Conservation (phyloP, 1,284 basidiomycete genomes). For the Apiotrichum montevideense region DNA sequence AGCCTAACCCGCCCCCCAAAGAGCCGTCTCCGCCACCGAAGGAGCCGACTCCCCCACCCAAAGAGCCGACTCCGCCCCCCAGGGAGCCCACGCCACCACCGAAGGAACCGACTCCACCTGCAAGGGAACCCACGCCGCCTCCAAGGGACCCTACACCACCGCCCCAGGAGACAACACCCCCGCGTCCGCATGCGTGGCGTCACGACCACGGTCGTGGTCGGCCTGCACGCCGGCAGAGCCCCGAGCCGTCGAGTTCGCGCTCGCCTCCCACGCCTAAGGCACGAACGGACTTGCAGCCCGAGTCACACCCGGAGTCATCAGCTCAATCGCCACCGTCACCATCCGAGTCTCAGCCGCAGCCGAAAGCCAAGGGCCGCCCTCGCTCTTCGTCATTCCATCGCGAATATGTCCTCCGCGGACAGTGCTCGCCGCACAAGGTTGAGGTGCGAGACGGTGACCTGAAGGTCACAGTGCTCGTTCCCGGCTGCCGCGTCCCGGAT, state of each 20-base stretch:
- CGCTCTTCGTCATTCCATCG: no score
- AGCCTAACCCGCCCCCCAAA: no score
- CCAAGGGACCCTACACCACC: neutral
- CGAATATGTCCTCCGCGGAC: neutral
- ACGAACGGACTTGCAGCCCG: no score
- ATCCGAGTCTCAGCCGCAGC: no score
- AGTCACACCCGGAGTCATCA: no score
- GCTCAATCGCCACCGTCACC: no score
- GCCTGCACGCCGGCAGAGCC: no score
- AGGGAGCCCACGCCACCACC: neutral
- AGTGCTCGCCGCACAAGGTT: constrained; percentile 2
- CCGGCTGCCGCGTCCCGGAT: neutral
- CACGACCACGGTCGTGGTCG: neutral
- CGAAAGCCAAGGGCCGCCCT: no score
- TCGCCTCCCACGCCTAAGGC: neutral
- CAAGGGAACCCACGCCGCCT: neutral
- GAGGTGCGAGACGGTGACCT: constrained; percentile 5
- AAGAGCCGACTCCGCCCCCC: neutral
- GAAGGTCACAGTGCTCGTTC: neutral
- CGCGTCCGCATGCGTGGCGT: constrained; percentile 1
- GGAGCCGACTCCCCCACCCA: neutral
- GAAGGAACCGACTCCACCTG: neutral
- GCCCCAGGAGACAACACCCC: neutral
- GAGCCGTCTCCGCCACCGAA: neutral
- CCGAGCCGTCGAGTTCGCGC: no score